Evolutionary conservation across 2,329 filamentous ascomycete species (phyloP), one percentile per base, ranked within the genome.

Genomic region (Pleomassaria siparia): DNA sequence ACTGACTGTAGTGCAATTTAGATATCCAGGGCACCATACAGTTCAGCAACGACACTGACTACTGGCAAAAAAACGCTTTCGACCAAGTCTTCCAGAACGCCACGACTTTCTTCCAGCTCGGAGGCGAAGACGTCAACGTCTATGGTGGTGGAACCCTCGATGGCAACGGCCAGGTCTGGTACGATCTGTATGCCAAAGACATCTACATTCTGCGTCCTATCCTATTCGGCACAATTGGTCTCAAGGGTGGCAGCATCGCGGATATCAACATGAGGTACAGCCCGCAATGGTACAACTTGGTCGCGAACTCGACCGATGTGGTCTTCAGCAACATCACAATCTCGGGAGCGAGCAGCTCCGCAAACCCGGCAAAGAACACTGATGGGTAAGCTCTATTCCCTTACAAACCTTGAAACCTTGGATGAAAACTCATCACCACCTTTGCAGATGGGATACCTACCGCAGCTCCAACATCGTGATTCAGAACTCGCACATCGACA

Each of bases 61-160:
- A 88, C 68, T 88, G 86, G 86, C 77, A 84, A 53, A 76, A 75
- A 8, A 77, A 87, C 58, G 75, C 78, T 33, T 88, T 87, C 74
- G 78, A 79, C 46, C 83, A 84, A 21, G 73, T 72, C 5, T 89
- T 82, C 70, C 86, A 88, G 58, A 86, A 87, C 52, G 78, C 80
- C 4, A 84, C 81, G 0, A 81, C 81, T 1, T 87, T 87, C 73
- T 87, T 84, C 75, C 78, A 83, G 61, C 76, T 86, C 29, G 84
- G 85, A 32, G 85, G 85, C 24, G 72, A 78, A 16, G 83, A 82
- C 66, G 81, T 89, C 10, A 84, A 87, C 48, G 77, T 89, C 37
- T 88, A 86, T 51, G 86, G 85, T 0, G 81, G 80, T 13, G 82
- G 82, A 35, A 81, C 76, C 9, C 67, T 86, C 8, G 78, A 87